A percentile compares a stretch with the other conserved stretches of the same genome.
Conservation (phyloP, 805 yeast species). For the Zygosaccharomyces rouxii region DNA sequence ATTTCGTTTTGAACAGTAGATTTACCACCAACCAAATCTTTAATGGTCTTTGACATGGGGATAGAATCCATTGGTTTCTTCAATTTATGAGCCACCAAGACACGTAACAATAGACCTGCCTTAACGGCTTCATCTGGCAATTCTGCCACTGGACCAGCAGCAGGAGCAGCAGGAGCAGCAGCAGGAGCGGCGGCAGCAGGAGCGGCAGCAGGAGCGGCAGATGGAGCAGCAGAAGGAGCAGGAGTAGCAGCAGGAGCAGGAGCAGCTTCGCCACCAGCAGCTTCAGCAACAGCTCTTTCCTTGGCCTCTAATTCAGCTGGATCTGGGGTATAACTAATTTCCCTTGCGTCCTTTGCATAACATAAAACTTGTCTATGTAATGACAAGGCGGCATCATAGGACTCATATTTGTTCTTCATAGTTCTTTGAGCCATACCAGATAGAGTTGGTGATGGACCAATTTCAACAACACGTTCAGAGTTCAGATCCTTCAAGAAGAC, state of each 20-base stretch:
- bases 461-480: conserved; percentile 95
- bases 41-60: conserved; percentile 87
- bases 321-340: conserved; percentile 90
- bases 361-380: conserved; percentile 88
- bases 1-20: conserved; percentile 98
- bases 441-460: conserved; percentile 97
- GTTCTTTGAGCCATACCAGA: conserved; percentile 99
- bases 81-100: conserved; percentile 90
- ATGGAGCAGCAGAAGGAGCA: conserved; percentile 53
- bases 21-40: conserved; percentile 97
- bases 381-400: conserved; percentile 92
- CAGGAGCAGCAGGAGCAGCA: conserved; percentile 50
- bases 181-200: conserved; percentile 53
- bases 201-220: conserved; percentile 55
- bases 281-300: conserved; percentile 26
- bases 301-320: conserved; percentile 44
- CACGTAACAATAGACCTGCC: conserved; percentile 78
- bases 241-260: conserved; percentile 42
- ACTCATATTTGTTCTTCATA: conserved; percentile 85
- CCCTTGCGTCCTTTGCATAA: conserved; percentile 93
- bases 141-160: conserved; percentile 77
- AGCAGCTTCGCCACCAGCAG: conserved; percentile 27
- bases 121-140: conserved; percentile 86
- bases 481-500: conserved; percentile 90
- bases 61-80: conserved; percentile 85